phyloP scores from a whole-genome alignment of 2,329 filamentous ascomycete species.

The Cytospora piceicola region DNA sequence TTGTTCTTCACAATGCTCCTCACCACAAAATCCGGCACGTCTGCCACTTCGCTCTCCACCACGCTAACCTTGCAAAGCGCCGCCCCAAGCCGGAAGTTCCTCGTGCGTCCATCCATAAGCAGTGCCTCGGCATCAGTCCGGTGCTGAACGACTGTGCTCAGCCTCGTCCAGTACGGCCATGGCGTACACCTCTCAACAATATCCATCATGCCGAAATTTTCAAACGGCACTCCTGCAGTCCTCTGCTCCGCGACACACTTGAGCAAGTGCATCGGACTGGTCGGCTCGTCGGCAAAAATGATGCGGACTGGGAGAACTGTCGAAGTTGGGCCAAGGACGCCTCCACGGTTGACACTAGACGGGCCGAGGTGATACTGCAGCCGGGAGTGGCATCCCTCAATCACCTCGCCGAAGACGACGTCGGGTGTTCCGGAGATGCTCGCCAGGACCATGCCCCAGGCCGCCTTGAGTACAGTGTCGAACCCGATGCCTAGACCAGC shows the following conservation, averaged over 20 bases:
- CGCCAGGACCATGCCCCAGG: constrained; percentile 60
- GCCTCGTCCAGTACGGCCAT: constrained; percentile 58
- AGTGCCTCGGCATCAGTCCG: constrained; percentile 44
- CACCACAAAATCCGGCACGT: constrained; percentile 52
- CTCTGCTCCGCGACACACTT: constrained; percentile 54
- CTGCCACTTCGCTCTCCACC: constrained; percentile 45
- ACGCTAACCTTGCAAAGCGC: constrained; percentile 50
- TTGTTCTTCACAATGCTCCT: constrained; percentile 41
- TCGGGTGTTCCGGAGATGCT: constrained; percentile 53
- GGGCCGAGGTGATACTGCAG: constrained; percentile 38
- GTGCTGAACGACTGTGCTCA: constrained; percentile 60
- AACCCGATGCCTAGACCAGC: constrained; percentile 49
- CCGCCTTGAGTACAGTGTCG: constrained; percentile 59
- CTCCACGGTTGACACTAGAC: constrained; percentile 58
- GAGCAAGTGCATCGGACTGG: constrained; percentile 54
- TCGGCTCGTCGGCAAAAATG: constrained; percentile 47
- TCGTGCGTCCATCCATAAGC: constrained; percentile 41
- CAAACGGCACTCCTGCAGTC: constrained; percentile 50
- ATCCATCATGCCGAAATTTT: constrained; percentile 55
- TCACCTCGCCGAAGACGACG: constrained; percentile 59
- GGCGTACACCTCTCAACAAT: constrained; percentile 57
- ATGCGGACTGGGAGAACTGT: constrained; percentile 56
- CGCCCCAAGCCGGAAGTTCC: constrained; percentile 49
- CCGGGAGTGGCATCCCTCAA: constrained; percentile 51
- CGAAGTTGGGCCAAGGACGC: constrained; percentile 51